Conservation (phyloP, 441 rosid genomes). For the Arabidopsis hybrid region DNA sequence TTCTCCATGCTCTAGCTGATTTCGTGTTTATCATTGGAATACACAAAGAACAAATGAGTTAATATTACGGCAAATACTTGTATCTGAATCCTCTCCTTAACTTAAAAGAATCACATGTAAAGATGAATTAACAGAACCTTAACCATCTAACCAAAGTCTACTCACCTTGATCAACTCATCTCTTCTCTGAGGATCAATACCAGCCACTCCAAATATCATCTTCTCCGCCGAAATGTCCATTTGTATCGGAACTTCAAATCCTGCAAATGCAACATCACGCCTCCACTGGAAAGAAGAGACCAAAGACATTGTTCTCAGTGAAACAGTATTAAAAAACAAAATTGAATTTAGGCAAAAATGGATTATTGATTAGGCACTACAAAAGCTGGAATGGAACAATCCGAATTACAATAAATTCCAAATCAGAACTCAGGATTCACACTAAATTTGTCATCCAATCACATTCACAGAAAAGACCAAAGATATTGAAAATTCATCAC, state of each 20-base stretch:
- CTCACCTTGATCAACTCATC: slow-evolving; percentile 83
- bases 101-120: neutral
- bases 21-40: neutral
- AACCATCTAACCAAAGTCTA: neutral
- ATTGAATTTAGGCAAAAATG: neutral
- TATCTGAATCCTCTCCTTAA: neutral
- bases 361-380: neutral
- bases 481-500: slow-evolving; percentile 31
- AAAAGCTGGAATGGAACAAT: neutral
- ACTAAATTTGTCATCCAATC: neutral
- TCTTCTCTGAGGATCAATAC: slow-evolving; percentile 85
- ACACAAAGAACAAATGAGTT: neutral
- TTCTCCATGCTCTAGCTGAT: neutral
- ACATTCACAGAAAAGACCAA: neutral
- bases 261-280: slow-evolving; percentile 96
- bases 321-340: neutral
- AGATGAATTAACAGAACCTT: neutral
- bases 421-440: slow-evolving; percentile 13
- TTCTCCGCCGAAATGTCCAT: slow-evolving; percentile 91
- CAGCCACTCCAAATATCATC: slow-evolving; percentile 89
- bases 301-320: neutral
- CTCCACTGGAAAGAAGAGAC: slow-evolving; percentile 65
- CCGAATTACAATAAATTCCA: neutral
- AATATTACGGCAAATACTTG: neutral
- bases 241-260: slow-evolving; percentile 94